phyloP scores from a whole-genome alignment of 192 early-diverging fungal genomes.

The Coemansia sp. region DNA sequence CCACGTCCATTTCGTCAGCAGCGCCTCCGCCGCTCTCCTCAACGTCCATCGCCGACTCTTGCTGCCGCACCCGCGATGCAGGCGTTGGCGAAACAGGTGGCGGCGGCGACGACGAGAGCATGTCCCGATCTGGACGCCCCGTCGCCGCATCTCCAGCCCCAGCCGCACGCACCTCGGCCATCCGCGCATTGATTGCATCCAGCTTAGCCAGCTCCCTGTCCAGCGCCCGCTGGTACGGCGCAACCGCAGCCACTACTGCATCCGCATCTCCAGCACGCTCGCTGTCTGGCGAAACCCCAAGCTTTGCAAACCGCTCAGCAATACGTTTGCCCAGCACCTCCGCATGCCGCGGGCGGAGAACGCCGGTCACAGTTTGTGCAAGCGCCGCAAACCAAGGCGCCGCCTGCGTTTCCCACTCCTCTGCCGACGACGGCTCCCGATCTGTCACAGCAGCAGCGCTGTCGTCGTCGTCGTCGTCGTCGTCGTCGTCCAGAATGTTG shows the following conservation, averaged over 20 bases:
- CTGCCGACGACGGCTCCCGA: slow-evolving; percentile 11
- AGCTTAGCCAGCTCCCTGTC: slow-evolving; percentile 44
- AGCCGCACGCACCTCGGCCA: slow-evolving; percentile 27
- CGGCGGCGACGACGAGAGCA: slow-evolving; percentile 14
- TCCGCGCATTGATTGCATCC: slow-evolving; percentile 41
- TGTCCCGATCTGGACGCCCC: neutral
- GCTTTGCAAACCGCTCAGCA: neutral
- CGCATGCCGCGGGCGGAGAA: slow-evolving; percentile 51
- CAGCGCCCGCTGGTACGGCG: slow-evolving; percentile 40
- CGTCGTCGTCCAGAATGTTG: neutral
- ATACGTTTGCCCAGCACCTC: slow-evolving; percentile 19
- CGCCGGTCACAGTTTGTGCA: slow-evolving; percentile 39
- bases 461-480: slow-evolving; percentile 8
- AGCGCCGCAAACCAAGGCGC: slow-evolving; percentile 51
- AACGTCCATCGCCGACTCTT: neutral
- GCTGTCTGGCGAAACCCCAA: neutral
- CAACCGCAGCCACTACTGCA: slow-evolving; percentile 15
- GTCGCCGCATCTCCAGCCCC: too few relatives aligned
- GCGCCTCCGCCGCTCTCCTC: neutral
- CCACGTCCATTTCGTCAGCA: slow-evolving; percentile 8
- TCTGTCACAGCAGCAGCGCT: neutral
- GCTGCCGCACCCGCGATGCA: neutral
- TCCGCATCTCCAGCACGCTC: slow-evolving; percentile 5
- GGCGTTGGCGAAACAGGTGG: slow-evolving; percentile 14
- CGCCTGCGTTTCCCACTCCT: slow-evolving; percentile 23